Conservation (phyloP, 768 basidiomycete species). For the Boletus fagicola region DNA sequence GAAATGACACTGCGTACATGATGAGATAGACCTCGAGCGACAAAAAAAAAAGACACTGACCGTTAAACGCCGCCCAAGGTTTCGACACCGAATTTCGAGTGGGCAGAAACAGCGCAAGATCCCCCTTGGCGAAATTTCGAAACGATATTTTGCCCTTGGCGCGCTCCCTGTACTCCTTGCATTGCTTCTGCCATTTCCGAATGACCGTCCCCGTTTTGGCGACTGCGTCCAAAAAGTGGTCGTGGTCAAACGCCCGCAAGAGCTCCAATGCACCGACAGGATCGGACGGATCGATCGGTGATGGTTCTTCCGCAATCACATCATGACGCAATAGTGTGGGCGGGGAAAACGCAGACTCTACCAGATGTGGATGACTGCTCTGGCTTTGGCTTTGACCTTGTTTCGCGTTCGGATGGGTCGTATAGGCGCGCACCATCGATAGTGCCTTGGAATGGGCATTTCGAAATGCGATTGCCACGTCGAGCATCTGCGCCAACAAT, state of each 20-base stretch:
- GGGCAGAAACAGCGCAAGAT: slow-evolving; percentile 92
- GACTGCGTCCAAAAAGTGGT: slow-evolving; percentile 80
- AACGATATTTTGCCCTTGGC: slow-evolving; percentile 96
- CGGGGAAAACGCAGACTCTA: slow-evolving; percentile 50
- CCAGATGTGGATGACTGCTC: slow-evolving; percentile 33
- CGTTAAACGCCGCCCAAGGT: slow-evolving; percentile 99
- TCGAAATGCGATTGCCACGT: slow-evolving; percentile 76
- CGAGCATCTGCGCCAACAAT: slow-evolving; percentile 77
- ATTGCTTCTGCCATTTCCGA: slow-evolving; percentile 97
- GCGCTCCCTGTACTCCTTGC: slow-evolving; percentile 93
- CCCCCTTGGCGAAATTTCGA: slow-evolving; percentile 91
- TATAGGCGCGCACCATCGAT: slow-evolving; percentile 56
- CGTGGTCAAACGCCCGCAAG: slow-evolving; percentile 76
- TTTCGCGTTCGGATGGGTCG: slow-evolving; percentile 49
- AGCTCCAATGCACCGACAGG: slow-evolving; percentile 65
- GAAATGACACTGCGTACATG: slow-evolving; percentile 73
- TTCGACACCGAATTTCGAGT: slow-evolving; percentile 91
- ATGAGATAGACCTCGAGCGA: neutral
- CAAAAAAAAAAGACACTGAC: slow-evolving; percentile 41
- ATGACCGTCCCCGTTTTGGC: slow-evolving; percentile 81
- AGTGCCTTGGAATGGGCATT: slow-evolving; percentile 74
- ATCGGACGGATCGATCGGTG: slow-evolving; percentile 77
- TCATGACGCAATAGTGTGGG: slow-evolving; percentile 48
- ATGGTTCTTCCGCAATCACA: slow-evolving; percentile 56
- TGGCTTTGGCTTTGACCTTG: slow-evolving; percentile 36